These are phyloP conservation scores for Diaporthe sp. DNA, from an alignment of 2,329 filamentous ascomycete genomes.

Conservation along the genomic window DNA sequence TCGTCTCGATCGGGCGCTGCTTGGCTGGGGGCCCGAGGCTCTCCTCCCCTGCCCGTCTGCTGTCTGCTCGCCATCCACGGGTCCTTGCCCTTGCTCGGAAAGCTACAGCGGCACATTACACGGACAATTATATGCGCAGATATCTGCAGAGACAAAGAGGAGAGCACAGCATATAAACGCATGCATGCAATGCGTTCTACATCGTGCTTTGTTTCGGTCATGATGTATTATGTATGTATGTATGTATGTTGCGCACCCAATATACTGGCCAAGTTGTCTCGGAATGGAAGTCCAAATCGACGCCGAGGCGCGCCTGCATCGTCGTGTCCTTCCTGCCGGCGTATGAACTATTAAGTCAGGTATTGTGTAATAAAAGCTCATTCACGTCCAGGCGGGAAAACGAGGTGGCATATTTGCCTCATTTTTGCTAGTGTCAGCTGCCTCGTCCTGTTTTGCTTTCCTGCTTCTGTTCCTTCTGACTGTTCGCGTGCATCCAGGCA, in stretches of 20 bases:
- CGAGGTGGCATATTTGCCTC: conserved; percentile 1
- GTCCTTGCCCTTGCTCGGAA: neutral
- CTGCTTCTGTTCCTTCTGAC: conserved; percentile 25
- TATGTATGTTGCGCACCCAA: no score
- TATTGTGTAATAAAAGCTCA: neutral
- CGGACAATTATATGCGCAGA: conserved; percentile 3
- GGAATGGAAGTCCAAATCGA: neutral
- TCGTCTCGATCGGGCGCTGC: conserved; percentile 17
- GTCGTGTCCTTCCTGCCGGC: neutral
- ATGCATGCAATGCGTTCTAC: neutral
- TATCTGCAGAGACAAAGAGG: neutral
- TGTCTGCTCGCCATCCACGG: neutral
- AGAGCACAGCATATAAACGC: neutral
- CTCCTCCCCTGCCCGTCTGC: neutral
- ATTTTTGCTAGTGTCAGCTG: conserved; percentile 21
- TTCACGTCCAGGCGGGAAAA: conserved; percentile 4
- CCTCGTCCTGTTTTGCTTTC: conserved; percentile 22
- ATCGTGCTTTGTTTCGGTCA: neutral
- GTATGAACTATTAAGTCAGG: neutral
- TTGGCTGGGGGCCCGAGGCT: conserved; percentile 19
- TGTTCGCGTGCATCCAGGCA: conserved; percentile 6
- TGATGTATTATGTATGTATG: neutral
- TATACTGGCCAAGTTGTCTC: neutral
- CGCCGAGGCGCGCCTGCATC: neutral
- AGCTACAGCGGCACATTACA: neutral